Base-by-base conservation (phyloP, 2,329 filamentous ascomycete genomes). In the Parascedosporium putredinis region DNA sequence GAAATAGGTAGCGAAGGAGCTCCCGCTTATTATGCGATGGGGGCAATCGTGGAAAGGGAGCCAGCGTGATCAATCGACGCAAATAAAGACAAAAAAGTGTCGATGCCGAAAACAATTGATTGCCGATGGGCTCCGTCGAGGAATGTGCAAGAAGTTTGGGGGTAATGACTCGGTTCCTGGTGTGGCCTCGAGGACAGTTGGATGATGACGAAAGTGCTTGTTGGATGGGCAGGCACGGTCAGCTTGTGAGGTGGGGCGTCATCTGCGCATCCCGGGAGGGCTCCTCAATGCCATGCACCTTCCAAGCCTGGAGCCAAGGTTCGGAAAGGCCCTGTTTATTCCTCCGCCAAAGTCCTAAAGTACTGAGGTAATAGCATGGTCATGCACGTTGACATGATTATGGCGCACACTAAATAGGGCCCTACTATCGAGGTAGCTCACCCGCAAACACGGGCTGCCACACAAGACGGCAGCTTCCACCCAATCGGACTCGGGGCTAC, bases 1-100 rank as follows among this genome's bases (percentile, higher is more conserved):
- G 83, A 59, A 89, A 81, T 53, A 90, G 71, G 63, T 80, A 82
- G 57, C 83, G 76, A 46, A 88, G 63, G 54, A 85, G 65, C 55
- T 67, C 74, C 49, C 68, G 66, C 22, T 62, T 68, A 56, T 72
- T 67, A 55, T 66, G 73, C 44, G 67, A 62, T 18, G 38, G 16
- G 10, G 20, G 47, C 56, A 71, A 68, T 57, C 68, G 64, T 51
- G 63, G 62, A 48, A 69, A 68, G 47, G 66, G 69, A 62, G 71
- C 71, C 71, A 73, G 62, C 56, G 68, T 73, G 57, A 46, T 23
- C 16, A 18, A 40, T 24, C 16, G 18, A 20, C 23, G 5, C 38
- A 18, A 8, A 42, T 42, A 12, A 4, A 22, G 20, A 42, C 10
- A 42, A 10, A 22, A 18, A 42, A 20, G 20, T 22, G 38, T 16